Percentiles rank a stretch among this genome's conserved stretches.
Conservation (phyloP, 2,329 filamentous ascomycete species). For the Diaporthe vexans region DNA sequence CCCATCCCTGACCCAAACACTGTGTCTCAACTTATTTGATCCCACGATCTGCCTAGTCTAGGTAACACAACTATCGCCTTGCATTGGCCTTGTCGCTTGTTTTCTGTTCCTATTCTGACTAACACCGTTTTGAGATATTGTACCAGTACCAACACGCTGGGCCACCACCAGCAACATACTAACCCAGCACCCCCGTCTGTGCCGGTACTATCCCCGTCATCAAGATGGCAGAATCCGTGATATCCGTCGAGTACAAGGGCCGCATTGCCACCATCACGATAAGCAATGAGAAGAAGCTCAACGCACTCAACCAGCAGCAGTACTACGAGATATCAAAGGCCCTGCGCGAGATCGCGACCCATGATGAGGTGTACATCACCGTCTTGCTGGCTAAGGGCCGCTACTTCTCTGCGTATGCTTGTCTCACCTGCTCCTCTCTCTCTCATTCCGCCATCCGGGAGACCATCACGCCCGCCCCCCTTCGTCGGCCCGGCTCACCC, state of each 20-base stretch:
- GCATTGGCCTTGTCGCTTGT: not conserved
- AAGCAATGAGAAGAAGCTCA: slow-evolving; percentile 88
- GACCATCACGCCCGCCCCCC: not conserved
- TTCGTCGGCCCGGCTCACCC: slow-evolving; percentile 17
- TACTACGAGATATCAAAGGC: slow-evolving; percentile 84
- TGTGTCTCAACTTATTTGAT: slow-evolving; percentile 20
- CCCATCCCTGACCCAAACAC: slow-evolving; percentile 10
- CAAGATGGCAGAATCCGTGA: slow-evolving; percentile 62
- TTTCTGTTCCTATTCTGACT: not conserved
- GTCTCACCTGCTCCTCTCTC: slow-evolving; percentile 20
- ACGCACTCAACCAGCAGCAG: slow-evolving; percentile 78
- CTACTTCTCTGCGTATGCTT: slow-evolving; percentile 85
- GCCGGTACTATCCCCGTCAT: slow-evolving; percentile 8
- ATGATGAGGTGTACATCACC: slow-evolving; percentile 87
- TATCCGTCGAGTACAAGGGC: slow-evolving; percentile 72
- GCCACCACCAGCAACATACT: not conserved
- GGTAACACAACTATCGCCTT: slow-evolving; percentile 25
- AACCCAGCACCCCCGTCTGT: not conserved
- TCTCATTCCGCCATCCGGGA: slow-evolving; percentile 28
- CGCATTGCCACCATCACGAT: slow-evolving; percentile 88
- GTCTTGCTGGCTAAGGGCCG: slow-evolving; percentile 86
- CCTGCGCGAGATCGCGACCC: slow-evolving; percentile 82
- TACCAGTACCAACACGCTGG: slow-evolving; percentile 13
- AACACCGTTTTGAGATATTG: slow-evolving; percentile 8
- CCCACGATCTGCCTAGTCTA: slow-evolving; percentile 27